Evolutionary conservation across 116 monocot species (phyloP), one percentile per base, ranked within the genome.

Genomic region (Papilionanthe hybrid): DNA sequence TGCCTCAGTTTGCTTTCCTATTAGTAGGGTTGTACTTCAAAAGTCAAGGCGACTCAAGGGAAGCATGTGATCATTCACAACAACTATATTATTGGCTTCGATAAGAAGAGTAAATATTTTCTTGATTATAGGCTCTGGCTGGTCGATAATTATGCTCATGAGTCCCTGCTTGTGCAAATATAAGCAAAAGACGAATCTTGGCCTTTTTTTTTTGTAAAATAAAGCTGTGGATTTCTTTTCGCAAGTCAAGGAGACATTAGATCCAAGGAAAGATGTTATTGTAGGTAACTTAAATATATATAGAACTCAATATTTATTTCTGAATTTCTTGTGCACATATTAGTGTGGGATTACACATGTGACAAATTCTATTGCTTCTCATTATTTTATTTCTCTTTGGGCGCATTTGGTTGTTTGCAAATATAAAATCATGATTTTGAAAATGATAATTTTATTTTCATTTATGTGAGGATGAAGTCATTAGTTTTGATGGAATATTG

Each of bases 21-120:
- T 85, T 94, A 4, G 97, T 94, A 75, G 94, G 94, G 11, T 79
- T 97, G 79, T 94, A 94, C 82, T 97, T 97, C 86, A 94, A 91
- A 72, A 97, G 94, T 90, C 27, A 78, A 86, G 74, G 94, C 94
- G 83, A 97, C 97, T 5, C 87, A 88, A 81, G 91, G 90, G 43
- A 92, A 32, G 32, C 32, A 32, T 32, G 32, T 32, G 32, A 32
- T 32, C 32, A 32, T 32, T 32, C 32, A 32, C 83, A 97, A 97
- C 72, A 98, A 98, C 83, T 98, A 98, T 87, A 94, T 98, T 20
- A 86, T 81, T 47, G 92, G 92, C n/a, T 92, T 89, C 75, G 92
- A 92, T 29, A 89, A 89, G 79, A 92, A 92, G 79, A 87, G 83
- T 18, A 89, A 86, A 78, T 82, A 89, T 8, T 92, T 92, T 53